Evolutionary conservation across 176 grass and related monocot species (phyloP), one percentile per base, ranked within the genome.

Genomic region (Aegilops tauschii): DNA sequence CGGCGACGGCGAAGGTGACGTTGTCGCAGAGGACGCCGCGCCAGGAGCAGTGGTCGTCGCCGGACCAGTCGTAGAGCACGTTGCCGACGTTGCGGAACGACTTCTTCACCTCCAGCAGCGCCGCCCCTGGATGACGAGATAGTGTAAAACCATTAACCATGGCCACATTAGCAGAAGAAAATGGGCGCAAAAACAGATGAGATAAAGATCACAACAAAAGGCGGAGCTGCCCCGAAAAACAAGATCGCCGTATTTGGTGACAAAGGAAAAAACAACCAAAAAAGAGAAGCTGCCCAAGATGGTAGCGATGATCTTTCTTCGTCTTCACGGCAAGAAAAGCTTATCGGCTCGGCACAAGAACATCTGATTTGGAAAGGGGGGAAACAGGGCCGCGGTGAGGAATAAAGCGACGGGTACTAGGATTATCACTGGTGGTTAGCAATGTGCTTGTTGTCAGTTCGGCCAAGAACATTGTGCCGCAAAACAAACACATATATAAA

Each of bases 31-130:
- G 50, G 25, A 99, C 94, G 25, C 97, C 94, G 83, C 97, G 91
- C 97, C 97, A 99, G 32, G 90, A 97, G 47, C 97, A 99, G 78
- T 90, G 86, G 9, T 91, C 90, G 2, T 82, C 85, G 42, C 91
- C 86, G 54, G 86, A 35, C 97, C 97, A 99, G 85, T 99, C 94
- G 80, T 96, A 99, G 80, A 99, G 80, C 54, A 92, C 86, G 73
- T 99, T 99, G 79, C 91, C 97, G 54, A 94, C 92, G 88, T 99
- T 99, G 67, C 97, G 85, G 85, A 99, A 97, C 4, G 97, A 97
- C 82, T 97, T 99, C 68, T 97, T 99, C 61, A 99, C 93, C 85
- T 99, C 92, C 67, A 94, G 56, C 80, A 99, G 77, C 83, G 91
- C 93, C 25, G 92, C 84, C 31, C 97, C 97, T 99, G 44, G 44